Conservation (phyloP, 2,329 filamentous ascomycete genomes). For the Paraphaeosphaeria sporulosa region DNA sequence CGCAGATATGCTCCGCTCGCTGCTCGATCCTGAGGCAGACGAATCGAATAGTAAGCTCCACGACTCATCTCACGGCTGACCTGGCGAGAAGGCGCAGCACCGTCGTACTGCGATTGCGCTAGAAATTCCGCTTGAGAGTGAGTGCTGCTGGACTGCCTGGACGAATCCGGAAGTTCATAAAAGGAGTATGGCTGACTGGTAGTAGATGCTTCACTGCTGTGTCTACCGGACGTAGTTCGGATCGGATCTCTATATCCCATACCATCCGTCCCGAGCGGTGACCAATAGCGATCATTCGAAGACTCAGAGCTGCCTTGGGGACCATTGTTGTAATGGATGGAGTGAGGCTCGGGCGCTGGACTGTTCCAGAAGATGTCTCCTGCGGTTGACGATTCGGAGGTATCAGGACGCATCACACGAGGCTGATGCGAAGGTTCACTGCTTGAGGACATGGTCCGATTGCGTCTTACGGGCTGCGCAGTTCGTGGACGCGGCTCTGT, state of each 20-base stretch:
- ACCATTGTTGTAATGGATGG: not conserved
- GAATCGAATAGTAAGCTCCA: constrained; percentile 33
- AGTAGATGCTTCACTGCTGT: constrained; percentile 37
- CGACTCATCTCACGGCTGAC: constrained; percentile 21
- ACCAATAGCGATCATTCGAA: constrained; percentile 15
- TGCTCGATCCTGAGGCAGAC: constrained; percentile 21
- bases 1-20: constrained; percentile 7
- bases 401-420: constrained; percentile 5
- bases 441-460: constrained; percentile 35
- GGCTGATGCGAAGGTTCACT: constrained; percentile 25
- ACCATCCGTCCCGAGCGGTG: constrained; percentile 9
- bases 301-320: constrained; percentile 8
- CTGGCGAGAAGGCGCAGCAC: constrained; percentile 25
- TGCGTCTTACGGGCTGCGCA: constrained; percentile 12
- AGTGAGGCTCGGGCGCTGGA: constrained; percentile 7
- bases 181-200: constrained; percentile 42
- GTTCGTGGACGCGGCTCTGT: constrained; percentile 17
- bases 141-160: constrained; percentile 34
- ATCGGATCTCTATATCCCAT: constrained; percentile 1
- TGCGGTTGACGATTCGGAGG: constrained; percentile 9
- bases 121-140: constrained; percentile 23
- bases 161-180: constrained; percentile 42
- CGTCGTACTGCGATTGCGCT: constrained; percentile 32
- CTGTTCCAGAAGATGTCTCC: constrained; percentile 28
- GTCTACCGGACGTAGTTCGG: not conserved